Conservation (phyloP, 257 asterid genomes). For the Penstemon davidsonii region DNA sequence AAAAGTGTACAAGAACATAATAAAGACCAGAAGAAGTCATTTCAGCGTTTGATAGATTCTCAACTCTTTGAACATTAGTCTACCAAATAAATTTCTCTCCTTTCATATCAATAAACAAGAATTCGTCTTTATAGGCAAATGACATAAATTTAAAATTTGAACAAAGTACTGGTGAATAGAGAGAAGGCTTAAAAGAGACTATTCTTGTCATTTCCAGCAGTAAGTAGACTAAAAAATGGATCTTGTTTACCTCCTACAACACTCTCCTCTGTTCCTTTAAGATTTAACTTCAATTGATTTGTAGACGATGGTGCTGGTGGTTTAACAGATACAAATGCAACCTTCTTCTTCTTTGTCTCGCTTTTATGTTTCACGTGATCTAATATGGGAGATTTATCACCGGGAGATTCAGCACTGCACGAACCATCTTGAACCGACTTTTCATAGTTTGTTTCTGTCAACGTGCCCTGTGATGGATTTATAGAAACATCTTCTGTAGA, state of each 20-base stretch:
- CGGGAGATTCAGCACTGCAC: background rate
- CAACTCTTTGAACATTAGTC: no score
- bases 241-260: slow-evolving; percentile 44
- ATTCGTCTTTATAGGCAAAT: no score
- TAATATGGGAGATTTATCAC: slow-evolving; percentile 26
- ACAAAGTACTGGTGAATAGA: no score
- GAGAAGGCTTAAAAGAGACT: no score
- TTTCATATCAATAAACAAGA: no score
- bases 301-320: slow-evolving; percentile 42
- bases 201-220: slow-evolving; percentile 32
- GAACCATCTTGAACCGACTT: slow-evolving; percentile 19
- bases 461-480: slow-evolving; percentile 9
- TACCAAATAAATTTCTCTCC: no score
- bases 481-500: slow-evolving; percentile 14
- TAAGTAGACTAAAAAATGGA: slow-evolving; percentile 56
- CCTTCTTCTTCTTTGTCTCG: slow-evolving; percentile 42
- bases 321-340: slow-evolving; percentile 69
- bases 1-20: no score
- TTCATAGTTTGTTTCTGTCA: slow-evolving; percentile 8
- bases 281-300: slow-evolving; percentile 24
- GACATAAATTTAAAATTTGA: no score
- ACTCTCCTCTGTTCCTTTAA: slow-evolving; percentile 34
- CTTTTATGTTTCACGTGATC: slow-evolving; percentile 32
- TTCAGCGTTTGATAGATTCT: no score
- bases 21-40: no score